phyloP scores from a whole-genome alignment of 129 eudicot species.

The Artemisia tridentata region DNA sequence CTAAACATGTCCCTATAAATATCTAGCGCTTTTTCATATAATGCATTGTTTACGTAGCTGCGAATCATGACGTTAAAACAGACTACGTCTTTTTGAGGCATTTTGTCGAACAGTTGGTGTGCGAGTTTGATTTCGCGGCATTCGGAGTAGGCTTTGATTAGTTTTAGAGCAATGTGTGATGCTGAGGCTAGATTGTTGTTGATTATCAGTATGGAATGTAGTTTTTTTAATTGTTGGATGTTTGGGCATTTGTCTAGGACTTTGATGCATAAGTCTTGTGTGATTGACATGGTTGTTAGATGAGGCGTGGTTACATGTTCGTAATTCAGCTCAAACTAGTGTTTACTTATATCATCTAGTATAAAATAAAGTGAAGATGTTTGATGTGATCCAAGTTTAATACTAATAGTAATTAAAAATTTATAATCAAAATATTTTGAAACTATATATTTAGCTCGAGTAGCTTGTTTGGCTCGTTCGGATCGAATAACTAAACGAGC shows the following conservation, averaged over 20 bases:
- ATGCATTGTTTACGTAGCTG: conserved; percentile 60
- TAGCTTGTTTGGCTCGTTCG: too few relatives aligned
- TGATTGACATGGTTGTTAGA: conserved; percentile 11
- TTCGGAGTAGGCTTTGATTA: conserved; percentile 76
- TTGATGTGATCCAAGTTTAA: too few relatives aligned
- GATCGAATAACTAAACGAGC: too few relatives aligned
- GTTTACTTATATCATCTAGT: too few relatives aligned
- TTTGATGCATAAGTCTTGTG: conserved; percentile 35
- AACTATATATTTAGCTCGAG: too few relatives aligned
- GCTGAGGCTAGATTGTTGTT: conserved; percentile 43
- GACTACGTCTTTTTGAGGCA: conserved; percentile 50
- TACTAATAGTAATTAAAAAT: too few relatives aligned
- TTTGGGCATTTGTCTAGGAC: conserved; percentile 55
- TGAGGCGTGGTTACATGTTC: too few relatives aligned
- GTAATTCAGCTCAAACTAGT: too few relatives aligned
- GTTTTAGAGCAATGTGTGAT: conserved; percentile 55
- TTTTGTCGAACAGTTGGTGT: conserved; percentile 68
- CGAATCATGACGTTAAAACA: conserved; percentile 76
- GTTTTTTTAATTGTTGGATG: conserved; percentile 46
- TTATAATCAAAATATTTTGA: too few relatives aligned
- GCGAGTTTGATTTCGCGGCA: conserved; percentile 44
- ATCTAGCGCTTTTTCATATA: conserved; percentile 47
- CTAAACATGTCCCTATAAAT: conserved; percentile 44
- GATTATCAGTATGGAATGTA: conserved; percentile 54
- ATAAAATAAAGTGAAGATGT: too few relatives aligned